Percentiles rank a stretch among this genome's conserved stretches.
Evolutionary conservation across 1,284 basidiomycete genomes (phyloP).

Genomic region (Entoloma clypeatum): DNA sequence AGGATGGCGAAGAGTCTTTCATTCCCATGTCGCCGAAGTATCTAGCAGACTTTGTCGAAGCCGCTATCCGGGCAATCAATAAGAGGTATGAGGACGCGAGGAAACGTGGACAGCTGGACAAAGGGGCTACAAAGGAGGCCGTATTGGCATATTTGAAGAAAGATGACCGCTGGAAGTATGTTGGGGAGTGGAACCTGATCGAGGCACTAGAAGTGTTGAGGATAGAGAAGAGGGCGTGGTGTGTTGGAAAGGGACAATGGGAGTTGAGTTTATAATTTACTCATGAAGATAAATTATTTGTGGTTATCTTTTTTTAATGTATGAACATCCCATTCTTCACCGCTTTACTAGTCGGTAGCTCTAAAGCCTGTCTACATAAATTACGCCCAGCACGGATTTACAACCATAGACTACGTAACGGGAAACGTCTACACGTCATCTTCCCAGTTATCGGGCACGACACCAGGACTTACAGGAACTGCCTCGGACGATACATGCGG

Average conservation of each 20-base stretch:
- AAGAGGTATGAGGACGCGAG: constrained; percentile 13
- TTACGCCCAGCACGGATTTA: too few relatives aligned
- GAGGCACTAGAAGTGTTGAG: constrained; percentile 51
- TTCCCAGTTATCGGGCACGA: constrained; percentile 33
- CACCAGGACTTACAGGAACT: constrained; percentile 7
- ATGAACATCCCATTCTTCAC: too few relatives aligned
- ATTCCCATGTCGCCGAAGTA: constrained; percentile 52
- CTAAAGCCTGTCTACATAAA: too few relatives aligned
- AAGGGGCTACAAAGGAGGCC: constrained; percentile 41
- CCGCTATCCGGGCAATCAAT: constrained; percentile 39
- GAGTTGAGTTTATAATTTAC: constrained; percentile 22
- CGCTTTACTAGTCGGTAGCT: too few relatives aligned
- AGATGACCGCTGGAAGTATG: constrained; percentile 60
- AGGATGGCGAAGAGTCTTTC: constrained; percentile 57
- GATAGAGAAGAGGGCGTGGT: constrained; percentile 44
- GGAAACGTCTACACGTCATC: constrained; percentile 29
- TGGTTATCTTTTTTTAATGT: too few relatives aligned
- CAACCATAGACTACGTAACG: too few relatives aligned
- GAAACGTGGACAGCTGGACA: constrained; percentile 15
- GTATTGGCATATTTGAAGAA: constrained; percentile 43
- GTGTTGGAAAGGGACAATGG: constrained; percentile 37
- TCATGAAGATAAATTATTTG: too few relatives aligned
- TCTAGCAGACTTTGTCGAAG: constrained; percentile 45
- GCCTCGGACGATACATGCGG: not conserved
- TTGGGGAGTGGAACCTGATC: constrained; percentile 59